Conservation (phyloP, 1,284 basidiomycete genomes). For the Sanghuangporus sanghuang region DNA sequence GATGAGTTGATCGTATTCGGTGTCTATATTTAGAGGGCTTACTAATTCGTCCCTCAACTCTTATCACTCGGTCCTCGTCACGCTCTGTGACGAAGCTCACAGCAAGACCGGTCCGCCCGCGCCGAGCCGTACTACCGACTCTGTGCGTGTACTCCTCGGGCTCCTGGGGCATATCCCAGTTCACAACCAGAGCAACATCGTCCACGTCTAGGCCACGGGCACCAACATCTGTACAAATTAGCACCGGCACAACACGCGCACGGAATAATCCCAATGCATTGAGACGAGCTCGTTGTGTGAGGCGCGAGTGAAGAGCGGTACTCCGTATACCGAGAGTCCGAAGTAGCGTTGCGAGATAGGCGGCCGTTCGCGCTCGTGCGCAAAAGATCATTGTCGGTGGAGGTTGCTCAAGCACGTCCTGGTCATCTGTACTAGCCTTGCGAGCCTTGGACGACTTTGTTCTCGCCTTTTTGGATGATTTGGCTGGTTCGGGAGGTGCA, state of each 20-base stretch:
- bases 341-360: constrained; percentile 81
- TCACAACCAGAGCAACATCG: constrained; percentile 91
- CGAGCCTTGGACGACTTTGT: constrained; percentile 18
- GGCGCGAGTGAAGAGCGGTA: constrained; percentile 88
- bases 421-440: constrained; percentile 39
- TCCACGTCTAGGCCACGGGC: constrained; percentile 93
- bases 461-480: constrained; percentile 32
- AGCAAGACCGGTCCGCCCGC: constrained; percentile 85
- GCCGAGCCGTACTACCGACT: constrained; percentile 90
- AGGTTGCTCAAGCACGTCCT: constrained; percentile 59
- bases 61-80: constrained; percentile 82
- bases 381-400: constrained; percentile 97
- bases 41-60: constrained; percentile 87
- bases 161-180: constrained; percentile 90
- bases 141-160: constrained; percentile 77
- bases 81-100: constrained; percentile 94
- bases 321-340: constrained; percentile 79
- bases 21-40: constrained; percentile 17
- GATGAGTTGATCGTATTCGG: neutral
- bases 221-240: constrained; percentile 94
- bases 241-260: constrained; percentile 81
- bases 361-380: constrained; percentile 80
- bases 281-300: constrained; percentile 87
- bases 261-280: constrained; percentile 85
- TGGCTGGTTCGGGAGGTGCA: constrained; percentile 44